phyloP scores from a whole-genome alignment of 2,329 filamentous ascomycete species.

The Beauveria asiatica region DNA sequence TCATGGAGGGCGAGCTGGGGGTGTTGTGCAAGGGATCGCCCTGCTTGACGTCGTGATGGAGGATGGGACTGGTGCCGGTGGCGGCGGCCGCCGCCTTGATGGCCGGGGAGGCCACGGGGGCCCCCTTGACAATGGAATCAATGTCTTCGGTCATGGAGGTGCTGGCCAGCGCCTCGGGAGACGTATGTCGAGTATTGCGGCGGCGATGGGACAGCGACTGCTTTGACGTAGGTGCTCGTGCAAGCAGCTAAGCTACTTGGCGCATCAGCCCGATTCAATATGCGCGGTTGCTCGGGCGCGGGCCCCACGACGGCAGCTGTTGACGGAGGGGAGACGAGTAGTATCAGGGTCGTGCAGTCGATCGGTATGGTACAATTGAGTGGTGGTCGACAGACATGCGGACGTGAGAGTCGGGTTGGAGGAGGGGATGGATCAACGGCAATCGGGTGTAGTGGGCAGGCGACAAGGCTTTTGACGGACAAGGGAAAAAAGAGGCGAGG shows the following conservation, averaged over 20 bases:
- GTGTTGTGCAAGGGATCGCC: conserved; percentile 69
- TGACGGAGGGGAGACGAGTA: not conserved
- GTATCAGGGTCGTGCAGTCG: not conserved
- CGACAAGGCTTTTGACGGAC: not conserved
- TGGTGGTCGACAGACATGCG: not conserved
- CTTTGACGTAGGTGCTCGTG: not conserved
- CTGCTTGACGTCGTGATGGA: conserved; percentile 35
- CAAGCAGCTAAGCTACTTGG: not conserved
- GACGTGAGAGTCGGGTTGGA: not conserved
- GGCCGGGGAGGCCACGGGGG: conserved; percentile 12
- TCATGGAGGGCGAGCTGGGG: conserved; percentile 88
- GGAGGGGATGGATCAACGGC: not conserved
- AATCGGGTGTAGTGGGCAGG: not conserved
- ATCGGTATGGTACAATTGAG: not conserved
- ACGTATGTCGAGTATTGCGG: not conserved
- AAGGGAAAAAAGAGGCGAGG: not conserved
- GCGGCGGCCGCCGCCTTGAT: conserved; percentile 15
- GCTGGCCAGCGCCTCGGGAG: not conserved
- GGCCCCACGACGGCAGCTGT: not conserved
- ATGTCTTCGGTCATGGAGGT: conserved; percentile 55
- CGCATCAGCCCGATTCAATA: not conserved
- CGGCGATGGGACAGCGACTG: not conserved
- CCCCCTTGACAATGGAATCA: conserved; percentile 89
- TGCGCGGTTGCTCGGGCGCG: not conserved
- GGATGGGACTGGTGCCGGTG: conserved; percentile 33